Evolutionary conservation across 306 rosid species (phyloP).

Genomic region (Oemleria cerasiformis): DNA sequence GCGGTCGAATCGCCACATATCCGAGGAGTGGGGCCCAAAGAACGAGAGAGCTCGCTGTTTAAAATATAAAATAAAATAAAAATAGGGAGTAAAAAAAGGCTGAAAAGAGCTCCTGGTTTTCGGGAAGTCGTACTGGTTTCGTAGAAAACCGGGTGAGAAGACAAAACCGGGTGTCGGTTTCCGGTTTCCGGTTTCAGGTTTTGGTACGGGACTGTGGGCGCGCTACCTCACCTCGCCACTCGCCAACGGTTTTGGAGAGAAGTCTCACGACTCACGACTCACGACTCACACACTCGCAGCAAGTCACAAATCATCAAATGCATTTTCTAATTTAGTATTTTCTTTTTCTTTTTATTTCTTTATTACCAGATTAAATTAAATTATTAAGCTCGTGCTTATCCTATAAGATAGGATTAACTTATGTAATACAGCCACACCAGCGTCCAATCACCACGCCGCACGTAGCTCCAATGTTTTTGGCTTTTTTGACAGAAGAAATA

Average conservation of each 20-base stretch:
- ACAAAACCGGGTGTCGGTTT: constrained; percentile 43
- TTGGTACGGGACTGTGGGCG: constrained; percentile 57
- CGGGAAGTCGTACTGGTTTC: constrained; percentile 47
- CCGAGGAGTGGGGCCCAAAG: constrained; percentile 34
- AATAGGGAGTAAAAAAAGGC: not conserved
- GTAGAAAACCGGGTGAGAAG: constrained; percentile 13
- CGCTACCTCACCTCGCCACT: constrained; percentile 11
- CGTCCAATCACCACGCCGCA: not conserved
- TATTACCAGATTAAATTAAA: not conserved
- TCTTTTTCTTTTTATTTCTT: not conserved
- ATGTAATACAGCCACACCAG: not conserved
- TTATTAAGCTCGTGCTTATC: constrained; percentile 6
- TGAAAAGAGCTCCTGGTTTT: constrained; percentile 76
- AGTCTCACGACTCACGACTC: not conserved
- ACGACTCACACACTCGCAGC: not conserved
- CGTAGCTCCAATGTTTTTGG: not conserved
- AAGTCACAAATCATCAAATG: no score
- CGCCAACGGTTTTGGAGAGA: constrained; percentile 45
- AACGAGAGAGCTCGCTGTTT: not conserved
- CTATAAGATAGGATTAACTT: constrained; percentile 9
- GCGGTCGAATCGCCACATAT: constrained; percentile 94
- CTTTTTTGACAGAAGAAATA: not conserved
- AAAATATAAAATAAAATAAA: not conserved
- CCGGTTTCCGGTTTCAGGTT: constrained; percentile 46
- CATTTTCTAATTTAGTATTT: not conserved